phyloP scores from a whole-genome alignment of 768 basidiomycete genomes.

The Xerocomellus amylosporus region DNA sequence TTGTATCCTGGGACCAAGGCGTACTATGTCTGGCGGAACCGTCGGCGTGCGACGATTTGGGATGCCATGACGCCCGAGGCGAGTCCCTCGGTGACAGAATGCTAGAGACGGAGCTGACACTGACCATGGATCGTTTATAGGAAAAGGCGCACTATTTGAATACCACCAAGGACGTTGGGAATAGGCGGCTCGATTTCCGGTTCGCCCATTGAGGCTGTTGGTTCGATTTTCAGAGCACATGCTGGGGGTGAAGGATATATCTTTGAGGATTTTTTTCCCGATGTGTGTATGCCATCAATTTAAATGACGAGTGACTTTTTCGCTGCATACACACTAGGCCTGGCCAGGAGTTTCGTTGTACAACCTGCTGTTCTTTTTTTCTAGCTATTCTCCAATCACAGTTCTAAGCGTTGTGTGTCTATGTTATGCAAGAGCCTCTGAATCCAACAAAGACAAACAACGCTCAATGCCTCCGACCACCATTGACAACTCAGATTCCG shows the following conservation, averaged over 20 bases:
- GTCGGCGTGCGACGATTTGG: conserved; percentile 53
- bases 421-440: conserved; percentile 19
- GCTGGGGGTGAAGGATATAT: no score
- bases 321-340: no score
- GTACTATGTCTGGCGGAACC: conserved; percentile 60
- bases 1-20: conserved; percentile 53
- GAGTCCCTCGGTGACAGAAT: background rate
- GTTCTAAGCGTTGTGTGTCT: conserved; percentile 8
- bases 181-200: conserved; percentile 57
- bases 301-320: no score
- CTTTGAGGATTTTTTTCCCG: no score
- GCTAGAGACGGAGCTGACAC: background rate
- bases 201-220: conserved; percentile 47
- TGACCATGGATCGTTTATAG: conserved; percentile 28
- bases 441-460: conserved; percentile 31
- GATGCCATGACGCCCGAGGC: conserved; percentile 52
- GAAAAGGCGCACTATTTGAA: conserved; percentile 50
- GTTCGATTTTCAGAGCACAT: no score
- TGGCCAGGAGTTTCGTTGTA: no score
- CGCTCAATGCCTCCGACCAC: conserved; percentile 14
- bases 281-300: no score
- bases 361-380: no score
- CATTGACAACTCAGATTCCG: conserved; percentile 50
- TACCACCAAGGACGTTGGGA: conserved; percentile 49
- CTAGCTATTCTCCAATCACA: no score